phyloP scores from a whole-genome alignment of 345 rosid species.

The Eucalyptus cloeziana region DNA sequence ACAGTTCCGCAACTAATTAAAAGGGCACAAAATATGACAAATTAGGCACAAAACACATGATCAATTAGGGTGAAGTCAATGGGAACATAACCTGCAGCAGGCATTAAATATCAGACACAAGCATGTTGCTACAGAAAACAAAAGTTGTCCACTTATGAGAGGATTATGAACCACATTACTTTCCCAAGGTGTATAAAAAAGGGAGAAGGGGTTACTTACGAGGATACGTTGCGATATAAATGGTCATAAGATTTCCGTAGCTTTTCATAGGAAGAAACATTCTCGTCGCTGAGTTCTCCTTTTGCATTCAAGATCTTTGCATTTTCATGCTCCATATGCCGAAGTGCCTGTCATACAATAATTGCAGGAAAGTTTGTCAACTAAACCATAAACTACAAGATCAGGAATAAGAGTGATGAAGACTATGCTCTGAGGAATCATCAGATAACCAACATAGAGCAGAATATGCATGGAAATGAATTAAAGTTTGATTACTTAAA shows the following conservation, averaged over 20 bases:
- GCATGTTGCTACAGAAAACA: background rate
- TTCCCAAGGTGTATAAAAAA: background rate
- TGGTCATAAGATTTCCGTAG: slow-evolving; percentile 91
- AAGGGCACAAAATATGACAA: background rate
- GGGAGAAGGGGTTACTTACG: slow-evolving; percentile 46
- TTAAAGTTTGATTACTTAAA: background rate
- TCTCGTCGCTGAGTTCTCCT: slow-evolving; percentile 97
- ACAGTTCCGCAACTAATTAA: background rate
- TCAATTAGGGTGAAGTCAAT: background rate
- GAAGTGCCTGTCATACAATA: slow-evolving; percentile 47
- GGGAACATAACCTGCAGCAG: background rate
- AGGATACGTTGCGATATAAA: slow-evolving; percentile 75
- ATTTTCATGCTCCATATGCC: slow-evolving; percentile 97
- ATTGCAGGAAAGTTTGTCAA: background rate
- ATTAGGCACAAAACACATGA: background rate
- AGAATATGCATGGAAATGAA: background rate
- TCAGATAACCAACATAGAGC: background rate
- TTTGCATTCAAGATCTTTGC: slow-evolving; percentile 83
- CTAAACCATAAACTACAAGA: background rate
- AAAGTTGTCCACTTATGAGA: background rate
- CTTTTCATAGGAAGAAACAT: slow-evolving; percentile 80
- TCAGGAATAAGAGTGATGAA: background rate
- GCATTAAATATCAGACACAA: background rate
- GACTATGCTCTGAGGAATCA: background rate
- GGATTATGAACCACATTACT: background rate